phyloP scores from a whole-genome alignment of 2,329 filamentous ascomycete genomes.

The Claviceps sp. region DNA sequence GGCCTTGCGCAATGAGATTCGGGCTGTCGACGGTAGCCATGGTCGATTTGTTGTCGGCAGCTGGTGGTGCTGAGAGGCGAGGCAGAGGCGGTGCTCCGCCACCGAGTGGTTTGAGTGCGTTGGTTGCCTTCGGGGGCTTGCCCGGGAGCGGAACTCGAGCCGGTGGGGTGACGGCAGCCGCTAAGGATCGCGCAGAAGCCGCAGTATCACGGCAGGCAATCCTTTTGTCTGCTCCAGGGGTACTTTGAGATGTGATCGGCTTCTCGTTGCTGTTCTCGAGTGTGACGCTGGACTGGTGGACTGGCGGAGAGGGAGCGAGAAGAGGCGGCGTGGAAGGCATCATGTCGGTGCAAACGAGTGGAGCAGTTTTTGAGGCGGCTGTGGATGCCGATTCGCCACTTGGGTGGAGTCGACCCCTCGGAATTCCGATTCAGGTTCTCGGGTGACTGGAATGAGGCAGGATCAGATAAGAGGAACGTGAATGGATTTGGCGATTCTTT shows the following conservation, averaged over 20 bases:
- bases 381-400: constrained; percentile 3
- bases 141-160: constrained; percentile 13
- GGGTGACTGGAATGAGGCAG: not conserved
- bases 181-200: constrained; percentile 1
- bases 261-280: not conserved
- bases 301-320: constrained; percentile 11
- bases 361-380: constrained; percentile 6
- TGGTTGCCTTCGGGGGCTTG: constrained; percentile 7
- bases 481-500: not conserved
- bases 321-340: constrained; percentile 12
- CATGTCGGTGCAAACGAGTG: constrained; percentile 6
- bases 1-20: constrained; percentile 24
- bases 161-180: constrained; percentile 10
- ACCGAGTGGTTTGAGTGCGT: constrained; percentile 15
- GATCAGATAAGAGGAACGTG: constrained; percentile 5
- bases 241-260: constrained; percentile 1
- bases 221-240: not conserved
- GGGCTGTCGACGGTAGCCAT: constrained; percentile 35
- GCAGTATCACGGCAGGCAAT: constrained; percentile 8
- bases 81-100: constrained; percentile 10
- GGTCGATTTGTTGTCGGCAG: constrained; percentile 28
- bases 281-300: not conserved
- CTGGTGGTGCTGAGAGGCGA: constrained; percentile 19
- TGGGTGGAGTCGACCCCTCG: constrained; percentile 9
- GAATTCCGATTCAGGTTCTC: constrained; percentile 14